These are phyloP conservation scores for Phallus indusiatus DNA, from an alignment of 768 basidiomycete species.

Conservation along the genomic window DNA sequence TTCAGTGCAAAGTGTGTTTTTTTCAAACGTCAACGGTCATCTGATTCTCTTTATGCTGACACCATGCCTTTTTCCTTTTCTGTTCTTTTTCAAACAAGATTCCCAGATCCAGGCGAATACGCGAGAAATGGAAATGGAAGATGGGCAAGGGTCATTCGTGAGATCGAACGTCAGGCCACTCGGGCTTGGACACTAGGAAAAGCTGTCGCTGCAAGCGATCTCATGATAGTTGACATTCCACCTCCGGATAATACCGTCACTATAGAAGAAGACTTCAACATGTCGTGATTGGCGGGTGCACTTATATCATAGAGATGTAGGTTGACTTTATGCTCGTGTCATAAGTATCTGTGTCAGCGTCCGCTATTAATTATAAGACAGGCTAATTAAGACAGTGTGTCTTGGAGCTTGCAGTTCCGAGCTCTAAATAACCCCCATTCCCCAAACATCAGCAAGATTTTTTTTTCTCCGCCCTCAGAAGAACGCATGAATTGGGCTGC, in stretches of 20 bases:
- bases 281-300: too few relatives aligned
- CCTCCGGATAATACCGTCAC: neutral
- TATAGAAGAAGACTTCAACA: too few relatives aligned
- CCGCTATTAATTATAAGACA: too few relatives aligned
- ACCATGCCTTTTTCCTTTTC: neutral
- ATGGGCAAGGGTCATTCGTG: slow-evolving; percentile 40
- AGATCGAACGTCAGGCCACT: slow-evolving; percentile 56
- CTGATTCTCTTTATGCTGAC: neutral
- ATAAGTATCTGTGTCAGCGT: too few relatives aligned
- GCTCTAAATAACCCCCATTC: too few relatives aligned
- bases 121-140: slow-evolving; percentile 19
- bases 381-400: too few relatives aligned
- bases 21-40: neutral
- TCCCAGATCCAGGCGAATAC: slow-evolving; percentile 43
- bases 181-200: slow-evolving; percentile 43
- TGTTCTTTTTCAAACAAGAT: neutral
- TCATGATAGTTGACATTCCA: slow-evolving; percentile 14
- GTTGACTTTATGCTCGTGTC: too few relatives aligned
- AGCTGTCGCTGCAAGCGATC: slow-evolving; percentile 25
- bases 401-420: too few relatives aligned
- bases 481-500: too few relatives aligned
- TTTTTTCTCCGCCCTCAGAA: too few relatives aligned
- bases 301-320: too few relatives aligned
- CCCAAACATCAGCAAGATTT: too few relatives aligned
- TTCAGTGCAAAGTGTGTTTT: slow-evolving; percentile 53